Conservation (phyloP, 371 early-diverging fungal genomes). For the Zychaea mexicana region DNA sequence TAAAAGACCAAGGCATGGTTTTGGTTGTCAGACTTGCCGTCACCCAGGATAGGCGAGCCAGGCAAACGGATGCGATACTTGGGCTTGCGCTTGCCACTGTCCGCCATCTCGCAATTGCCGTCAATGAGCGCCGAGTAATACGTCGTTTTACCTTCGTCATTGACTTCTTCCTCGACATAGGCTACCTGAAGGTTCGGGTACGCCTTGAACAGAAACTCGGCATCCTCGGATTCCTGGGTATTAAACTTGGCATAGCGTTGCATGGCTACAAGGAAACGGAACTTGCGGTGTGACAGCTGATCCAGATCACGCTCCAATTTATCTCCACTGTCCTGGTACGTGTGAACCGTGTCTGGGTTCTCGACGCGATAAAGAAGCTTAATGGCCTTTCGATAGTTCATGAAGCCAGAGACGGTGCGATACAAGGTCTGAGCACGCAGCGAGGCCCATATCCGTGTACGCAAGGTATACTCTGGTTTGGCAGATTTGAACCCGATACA, state of each 20-base stretch:
- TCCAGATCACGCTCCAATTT: slow-evolving; percentile 67
- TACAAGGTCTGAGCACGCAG: slow-evolving; percentile 86
- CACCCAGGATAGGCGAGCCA: slow-evolving; percentile 90
- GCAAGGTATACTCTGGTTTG: slow-evolving; percentile 79
- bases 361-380: slow-evolving; percentile 82
- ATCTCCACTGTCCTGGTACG: slow-evolving; percentile 62
- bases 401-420: slow-evolving; percentile 87
- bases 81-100: slow-evolving; percentile 69
- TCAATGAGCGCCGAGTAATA: slow-evolving; percentile 78
- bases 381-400: slow-evolving; percentile 87
- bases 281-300: slow-evolving; percentile 74
- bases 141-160: slow-evolving; percentile 73
- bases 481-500: slow-evolving; percentile 84
- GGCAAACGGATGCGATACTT: slow-evolving; percentile 81
- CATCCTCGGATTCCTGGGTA: slow-evolving; percentile 76
- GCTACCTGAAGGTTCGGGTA: slow-evolving; percentile 84
- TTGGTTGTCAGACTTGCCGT: slow-evolving; percentile 92
- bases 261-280: slow-evolving; percentile 87
- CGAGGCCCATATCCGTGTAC: slow-evolving; percentile 91
- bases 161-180: slow-evolving; percentile 69
- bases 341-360: slow-evolving; percentile 65
- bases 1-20: slow-evolving; percentile 83
- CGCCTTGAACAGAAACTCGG: slow-evolving; percentile 73
- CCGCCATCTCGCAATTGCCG: slow-evolving; percentile 64
- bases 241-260: slow-evolving; percentile 78